phyloP scores from a whole-genome alignment of 1,284 basidiomycete genomes.

The Ustilago tritici region DNA sequence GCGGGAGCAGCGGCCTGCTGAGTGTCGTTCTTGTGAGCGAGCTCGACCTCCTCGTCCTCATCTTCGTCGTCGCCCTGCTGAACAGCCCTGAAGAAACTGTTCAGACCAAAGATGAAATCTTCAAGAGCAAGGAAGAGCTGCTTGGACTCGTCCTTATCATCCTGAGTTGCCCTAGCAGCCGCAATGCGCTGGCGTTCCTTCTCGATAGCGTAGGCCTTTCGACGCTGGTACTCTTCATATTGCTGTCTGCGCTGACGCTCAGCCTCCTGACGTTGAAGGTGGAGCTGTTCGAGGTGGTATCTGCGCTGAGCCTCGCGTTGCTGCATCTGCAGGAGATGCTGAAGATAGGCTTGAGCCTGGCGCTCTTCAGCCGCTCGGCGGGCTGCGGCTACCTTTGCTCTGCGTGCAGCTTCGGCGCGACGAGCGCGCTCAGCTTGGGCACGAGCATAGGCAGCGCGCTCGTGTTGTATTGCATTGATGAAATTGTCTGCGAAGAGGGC shows the following conservation, averaged over 20 bases:
- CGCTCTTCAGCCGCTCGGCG: constrained; percentile 44
- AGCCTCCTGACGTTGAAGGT: constrained; percentile 45
- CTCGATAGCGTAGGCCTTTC: constrained; percentile 46
- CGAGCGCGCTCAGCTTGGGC: constrained; percentile 35
- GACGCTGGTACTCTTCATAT: constrained; percentile 51
- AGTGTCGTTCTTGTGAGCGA: constrained; percentile 34
- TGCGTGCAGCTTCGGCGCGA: constrained; percentile 38
- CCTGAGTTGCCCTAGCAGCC: constrained; percentile 18
- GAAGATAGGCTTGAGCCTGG: constrained; percentile 41
- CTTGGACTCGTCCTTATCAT: constrained; percentile 29
- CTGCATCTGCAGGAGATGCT: constrained; percentile 45
- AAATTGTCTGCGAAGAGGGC: constrained; percentile 34
- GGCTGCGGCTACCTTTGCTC: constrained; percentile 33
- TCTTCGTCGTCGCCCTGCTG: constrained; percentile 31
- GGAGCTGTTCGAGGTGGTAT: constrained; percentile 44
- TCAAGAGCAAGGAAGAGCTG: constrained; percentile 50
- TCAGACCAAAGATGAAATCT: constrained; percentile 44
- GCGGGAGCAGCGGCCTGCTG: constrained; percentile 7
- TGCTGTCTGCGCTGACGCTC: constrained; percentile 30
- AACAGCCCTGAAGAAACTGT: constrained; percentile 21
- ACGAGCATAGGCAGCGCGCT: constrained; percentile 36
- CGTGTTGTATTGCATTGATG: constrained; percentile 45
- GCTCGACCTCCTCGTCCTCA: constrained; percentile 17
- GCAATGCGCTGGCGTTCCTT: constrained; percentile 47
- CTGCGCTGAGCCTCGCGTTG: constrained; percentile 44